These are phyloP conservation scores for Pugionium cornutum DNA, from an alignment of 345 rosid species.

Conservation along the genomic window DNA sequence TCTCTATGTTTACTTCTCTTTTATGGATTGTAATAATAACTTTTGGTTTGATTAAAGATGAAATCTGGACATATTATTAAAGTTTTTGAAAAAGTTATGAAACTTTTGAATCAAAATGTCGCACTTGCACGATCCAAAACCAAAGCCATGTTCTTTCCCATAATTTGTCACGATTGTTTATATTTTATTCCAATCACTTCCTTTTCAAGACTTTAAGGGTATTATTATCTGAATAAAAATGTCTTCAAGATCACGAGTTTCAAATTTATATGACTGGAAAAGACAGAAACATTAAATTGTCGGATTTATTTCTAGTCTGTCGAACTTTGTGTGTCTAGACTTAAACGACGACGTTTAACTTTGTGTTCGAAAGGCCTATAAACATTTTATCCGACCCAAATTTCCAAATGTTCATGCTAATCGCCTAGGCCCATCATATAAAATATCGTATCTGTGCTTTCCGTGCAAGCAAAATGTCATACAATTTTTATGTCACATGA, in stretches of 20 bases:
- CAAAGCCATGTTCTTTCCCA: slow-evolving; percentile 22
- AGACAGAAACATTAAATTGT: too few relatives aligned
- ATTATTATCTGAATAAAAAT: too few relatives aligned
- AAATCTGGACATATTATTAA: slow-evolving; percentile 12
- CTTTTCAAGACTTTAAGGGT: too few relatives aligned
- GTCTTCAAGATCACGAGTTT: too few relatives aligned
- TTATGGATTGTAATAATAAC: not conserved
- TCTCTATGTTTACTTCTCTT: not conserved
- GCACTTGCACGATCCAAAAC: slow-evolving; percentile 30
- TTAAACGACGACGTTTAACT: slow-evolving; percentile 1
- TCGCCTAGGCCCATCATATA: slow-evolving; percentile 6
- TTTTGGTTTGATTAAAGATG: slow-evolving; percentile 9
- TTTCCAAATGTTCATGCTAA: not conserved
- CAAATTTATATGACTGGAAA: too few relatives aligned
- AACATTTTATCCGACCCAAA: not conserved
- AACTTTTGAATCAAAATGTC: not conserved
- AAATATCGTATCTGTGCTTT: not conserved
- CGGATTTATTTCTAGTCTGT: too few relatives aligned
- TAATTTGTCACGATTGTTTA: slow-evolving; percentile 24
- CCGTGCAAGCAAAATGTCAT: slow-evolving; percentile 30
- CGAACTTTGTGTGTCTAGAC: too few relatives aligned
- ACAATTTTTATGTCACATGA: slow-evolving; percentile 6
- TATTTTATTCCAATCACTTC: slow-evolving; percentile 11
- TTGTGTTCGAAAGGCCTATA: not conserved
- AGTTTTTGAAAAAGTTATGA: not conserved